Conservation (phyloP, 164 flowering plant species). For the Magnolia officinalis region DNA sequence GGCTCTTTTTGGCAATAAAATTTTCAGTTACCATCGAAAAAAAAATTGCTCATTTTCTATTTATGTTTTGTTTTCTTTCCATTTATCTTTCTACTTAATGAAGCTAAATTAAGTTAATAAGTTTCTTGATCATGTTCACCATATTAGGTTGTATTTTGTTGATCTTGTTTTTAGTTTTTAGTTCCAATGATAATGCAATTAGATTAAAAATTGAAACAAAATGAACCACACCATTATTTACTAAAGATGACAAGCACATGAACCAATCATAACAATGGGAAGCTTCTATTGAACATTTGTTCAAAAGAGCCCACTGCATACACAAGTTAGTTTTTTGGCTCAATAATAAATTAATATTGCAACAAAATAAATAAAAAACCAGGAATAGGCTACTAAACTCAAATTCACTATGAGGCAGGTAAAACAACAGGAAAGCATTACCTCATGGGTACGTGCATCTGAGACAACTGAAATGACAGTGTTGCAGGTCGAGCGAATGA, state of each 20-base stretch:
- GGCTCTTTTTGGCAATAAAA: no score
- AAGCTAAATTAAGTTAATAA: no score
- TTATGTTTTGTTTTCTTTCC: no score
- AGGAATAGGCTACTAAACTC: background rate
- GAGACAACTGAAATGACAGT: conserved; percentile 76
- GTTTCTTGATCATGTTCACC: no score
- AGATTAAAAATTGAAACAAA: no score
- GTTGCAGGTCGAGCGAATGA: conserved; percentile 84
- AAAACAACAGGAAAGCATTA: conserved; percentile 35
- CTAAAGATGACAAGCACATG: background rate
- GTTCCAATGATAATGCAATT: no score
- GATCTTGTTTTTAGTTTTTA: no score
- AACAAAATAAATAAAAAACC: background rate
- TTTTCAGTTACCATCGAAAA: no score
- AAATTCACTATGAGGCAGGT: background rate
- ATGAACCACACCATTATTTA: background rate
- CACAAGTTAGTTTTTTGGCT: background rate
- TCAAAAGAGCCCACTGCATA: background rate
- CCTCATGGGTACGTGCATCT: conserved; percentile 97
- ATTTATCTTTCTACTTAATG: no score
- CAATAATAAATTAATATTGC: background rate
- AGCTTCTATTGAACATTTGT: conserved; percentile 1
- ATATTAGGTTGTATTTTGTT: no score
- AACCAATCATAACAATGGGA: background rate
- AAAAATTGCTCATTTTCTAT: no score